phyloP scores from a whole-genome alignment of 257 asterid genomes.

The Mitragyna speciosa region DNA sequence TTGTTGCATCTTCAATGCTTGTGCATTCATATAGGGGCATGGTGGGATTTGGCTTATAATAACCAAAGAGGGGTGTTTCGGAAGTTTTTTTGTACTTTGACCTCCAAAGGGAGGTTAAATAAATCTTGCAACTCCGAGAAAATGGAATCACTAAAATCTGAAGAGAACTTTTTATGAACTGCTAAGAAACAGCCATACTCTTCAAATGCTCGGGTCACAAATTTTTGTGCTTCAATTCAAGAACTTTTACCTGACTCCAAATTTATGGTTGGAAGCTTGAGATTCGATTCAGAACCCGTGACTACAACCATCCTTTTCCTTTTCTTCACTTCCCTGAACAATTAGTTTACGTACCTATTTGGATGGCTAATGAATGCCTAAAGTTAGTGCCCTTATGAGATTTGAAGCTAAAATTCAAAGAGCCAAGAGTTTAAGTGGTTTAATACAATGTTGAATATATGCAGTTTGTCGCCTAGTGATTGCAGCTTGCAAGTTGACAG shows the following conservation, averaged over 20 bases:
- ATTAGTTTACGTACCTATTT: too few relatives aligned
- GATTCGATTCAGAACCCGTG: too few relatives aligned
- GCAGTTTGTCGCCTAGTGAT: too few relatives aligned
- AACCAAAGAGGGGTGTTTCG: slow-evolving; percentile 14
- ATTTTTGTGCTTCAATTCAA: background rate
- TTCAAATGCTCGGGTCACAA: slow-evolving; percentile 11
- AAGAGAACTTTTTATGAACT: slow-evolving; percentile 11
- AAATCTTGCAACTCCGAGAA: background rate
- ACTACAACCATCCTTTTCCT: too few relatives aligned
- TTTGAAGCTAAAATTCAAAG: too few relatives aligned
- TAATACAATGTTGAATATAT: too few relatives aligned
- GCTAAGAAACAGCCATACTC: slow-evolving; percentile 19
- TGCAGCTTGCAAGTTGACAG: too few relatives aligned
- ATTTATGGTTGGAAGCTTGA: slow-evolving; percentile 16
- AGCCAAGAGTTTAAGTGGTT: too few relatives aligned
- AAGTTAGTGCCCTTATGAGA: too few relatives aligned
- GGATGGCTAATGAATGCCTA: too few relatives aligned
- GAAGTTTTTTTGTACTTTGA: background rate
- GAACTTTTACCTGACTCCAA: background rate
- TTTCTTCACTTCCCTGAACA: too few relatives aligned
- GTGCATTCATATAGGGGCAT: slow-evolving; percentile 58
- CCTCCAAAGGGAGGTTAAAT: slow-evolving; percentile 14
- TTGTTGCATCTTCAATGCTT: slow-evolving; percentile 52
- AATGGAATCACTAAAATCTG: background rate
- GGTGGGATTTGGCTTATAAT: slow-evolving; percentile 44